A percentile compares a stretch with the other conserved stretches of the same genome.
phyloP scores from a whole-genome alignment of 108 stramenopile species.

The Skeletonema costatum region DNA sequence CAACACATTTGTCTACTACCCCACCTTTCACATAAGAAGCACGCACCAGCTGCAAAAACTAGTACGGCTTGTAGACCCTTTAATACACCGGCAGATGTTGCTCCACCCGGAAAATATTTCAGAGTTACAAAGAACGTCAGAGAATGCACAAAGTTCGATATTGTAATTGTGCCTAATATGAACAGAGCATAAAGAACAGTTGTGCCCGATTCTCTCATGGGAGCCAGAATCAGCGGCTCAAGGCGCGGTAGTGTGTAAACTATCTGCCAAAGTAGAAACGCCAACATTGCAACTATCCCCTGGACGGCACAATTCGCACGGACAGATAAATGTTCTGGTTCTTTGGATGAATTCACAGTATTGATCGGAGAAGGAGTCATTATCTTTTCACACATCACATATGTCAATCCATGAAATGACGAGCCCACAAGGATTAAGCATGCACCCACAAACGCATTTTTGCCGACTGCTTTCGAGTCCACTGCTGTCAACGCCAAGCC shows the following conservation, averaged over 20 bases:
- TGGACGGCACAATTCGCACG: conserved; percentile 78
- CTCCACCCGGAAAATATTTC: conserved; percentile 73
- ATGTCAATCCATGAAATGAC: conserved; percentile 66
- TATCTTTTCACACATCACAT: conserved; percentile 68
- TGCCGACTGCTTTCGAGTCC: conserved; percentile 48
- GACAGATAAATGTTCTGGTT: conserved; percentile 47
- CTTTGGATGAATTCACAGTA: neutral
- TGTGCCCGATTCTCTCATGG: conserved; percentile 64
- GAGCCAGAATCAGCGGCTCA: conserved; percentile 43
- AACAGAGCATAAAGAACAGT: conserved; percentile 23
- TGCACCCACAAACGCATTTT: conserved; percentile 53
- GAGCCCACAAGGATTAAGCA: conserved; percentile 62
- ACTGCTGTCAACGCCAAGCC: conserved; percentile 64
- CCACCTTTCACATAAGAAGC: conserved; percentile 64
- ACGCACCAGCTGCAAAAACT: conserved; percentile 65
- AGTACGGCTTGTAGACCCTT: conserved; percentile 87
- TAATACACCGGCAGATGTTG: conserved; percentile 78
- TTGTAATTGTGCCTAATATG: conserved; percentile 29
- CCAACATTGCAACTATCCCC: conserved; percentile 47
- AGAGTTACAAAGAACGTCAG: conserved; percentile 69
- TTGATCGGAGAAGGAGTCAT: conserved; percentile 39
- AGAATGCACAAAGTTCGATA: conserved; percentile 70
- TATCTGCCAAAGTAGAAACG: conserved; percentile 68
- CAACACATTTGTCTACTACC: conserved; percentile 83
- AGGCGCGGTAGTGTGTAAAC: conserved; percentile 67